Evolutionary conservation across 768 basidiomycete genomes (phyloP), one percentile per base, ranked within the genome.

Genomic region (Sarcodon aspratus): DNA sequence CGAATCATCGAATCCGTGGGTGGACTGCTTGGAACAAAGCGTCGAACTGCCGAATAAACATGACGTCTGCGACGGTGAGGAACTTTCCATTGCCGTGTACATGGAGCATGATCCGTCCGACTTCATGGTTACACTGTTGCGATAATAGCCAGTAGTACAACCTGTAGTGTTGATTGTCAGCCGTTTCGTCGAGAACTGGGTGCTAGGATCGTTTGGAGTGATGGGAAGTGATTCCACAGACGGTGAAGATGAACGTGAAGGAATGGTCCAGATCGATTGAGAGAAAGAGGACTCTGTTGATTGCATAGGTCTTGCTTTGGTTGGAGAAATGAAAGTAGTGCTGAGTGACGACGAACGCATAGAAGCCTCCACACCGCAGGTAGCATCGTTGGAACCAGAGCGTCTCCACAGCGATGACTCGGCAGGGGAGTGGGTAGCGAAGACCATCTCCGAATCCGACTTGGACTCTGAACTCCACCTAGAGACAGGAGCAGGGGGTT

Each of bases 1-100:
- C 21, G 21, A 27, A 27, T 27, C 21, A 27, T 27, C 21, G 21
- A 27, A 27, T 2, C 21, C 21, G 21, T 27, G 21, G 21, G 21
- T 27, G 5, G 21, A 27, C 5, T 27, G 21, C 21, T 27, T 27
- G 21, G 21, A 27, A 27, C 21, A 27, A 27, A 27, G 21, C 21
- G 21, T 27, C 21, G 21, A 27, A 27, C 21, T 27, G 21, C 21
- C 21, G 21, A 27, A 27, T 27, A 27, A 27, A 5, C 21, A 27
- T 27, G 21, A 27, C 21, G 21, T 27, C 21, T 5, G 21, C 5
- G 21, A 27, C 2, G 21, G 15, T 27, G 40, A 15, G 7, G 40
- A 42, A 27, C 17, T 27, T 42, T 85, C 84, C 44, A 84, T 76
- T 36, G 84, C 84, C 15, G 84, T 86, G 50, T 82, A 82, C 82